phyloP scores from a whole-genome alignment of 176 grass and related monocot genomes.

The Phoenix dactylifera region DNA sequence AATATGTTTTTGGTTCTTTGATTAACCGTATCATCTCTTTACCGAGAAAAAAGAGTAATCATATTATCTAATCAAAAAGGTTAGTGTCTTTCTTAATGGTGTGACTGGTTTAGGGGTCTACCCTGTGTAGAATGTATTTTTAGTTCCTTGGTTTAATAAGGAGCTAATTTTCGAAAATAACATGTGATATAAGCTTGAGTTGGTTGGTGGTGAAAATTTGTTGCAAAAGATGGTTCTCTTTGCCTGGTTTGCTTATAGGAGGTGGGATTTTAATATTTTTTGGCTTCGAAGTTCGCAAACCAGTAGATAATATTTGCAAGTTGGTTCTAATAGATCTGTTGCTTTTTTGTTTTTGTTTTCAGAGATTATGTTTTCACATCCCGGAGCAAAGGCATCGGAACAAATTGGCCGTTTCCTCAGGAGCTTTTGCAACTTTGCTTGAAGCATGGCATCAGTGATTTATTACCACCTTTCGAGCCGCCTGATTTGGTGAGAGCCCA shows the following conservation, averaged over 20 bases:
- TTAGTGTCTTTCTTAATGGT: too few species aligned
- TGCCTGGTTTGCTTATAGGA: too few species aligned
- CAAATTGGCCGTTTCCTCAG: conserved; percentile 24
- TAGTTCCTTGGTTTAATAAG: not conserved
- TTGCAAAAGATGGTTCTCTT: too few species aligned
- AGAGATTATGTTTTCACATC: conserved; percentile 26
- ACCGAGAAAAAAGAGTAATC: too few species aligned
- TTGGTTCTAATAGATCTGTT: not conserved
- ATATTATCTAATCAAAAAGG: too few species aligned
- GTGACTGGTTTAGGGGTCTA: too few species aligned
- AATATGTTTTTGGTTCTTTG: too few species aligned
- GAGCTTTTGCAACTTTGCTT: conserved; percentile 18
- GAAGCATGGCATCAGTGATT: conserved; percentile 21
- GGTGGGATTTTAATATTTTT: not conserved
- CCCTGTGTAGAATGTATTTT: not conserved
- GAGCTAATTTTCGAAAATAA: not conserved
- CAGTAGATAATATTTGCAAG: not conserved
- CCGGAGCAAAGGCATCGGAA: conserved; percentile 13
- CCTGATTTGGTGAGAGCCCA: conserved; percentile 11
- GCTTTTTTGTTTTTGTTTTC: not conserved
- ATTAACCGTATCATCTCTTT: too few species aligned
- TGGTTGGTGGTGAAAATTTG: not conserved
- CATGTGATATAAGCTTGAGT: not conserved
- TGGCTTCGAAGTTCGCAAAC: too few species aligned
- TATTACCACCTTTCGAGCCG: conserved; percentile 21